Evolutionary conservation across 1,284 basidiomycete species (phyloP), one percentile per base, ranked within the genome.

Genomic region (Boletellus deceptivus): DNA sequence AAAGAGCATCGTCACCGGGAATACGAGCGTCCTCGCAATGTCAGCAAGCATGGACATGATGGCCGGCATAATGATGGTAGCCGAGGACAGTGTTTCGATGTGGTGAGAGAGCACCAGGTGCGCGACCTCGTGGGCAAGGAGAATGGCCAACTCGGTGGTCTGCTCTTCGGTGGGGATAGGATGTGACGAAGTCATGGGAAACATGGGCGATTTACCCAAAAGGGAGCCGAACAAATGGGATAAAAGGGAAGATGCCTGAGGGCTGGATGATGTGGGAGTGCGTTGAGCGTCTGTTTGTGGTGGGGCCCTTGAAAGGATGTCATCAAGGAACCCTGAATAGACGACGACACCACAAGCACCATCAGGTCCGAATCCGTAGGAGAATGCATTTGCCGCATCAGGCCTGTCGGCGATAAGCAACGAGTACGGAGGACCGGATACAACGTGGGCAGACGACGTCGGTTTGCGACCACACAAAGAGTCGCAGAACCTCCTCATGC

Each of bases 271-370:
- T 18, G 6, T 31, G 6, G 43, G 45, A 14, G 25, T 35, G 22
- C 11, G 41, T n/a, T 49, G 41, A 18, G 57, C 41, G 18, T 61
- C 60, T 14, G 64, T 55, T 14, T 66, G 58, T n/a, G 65, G 61
- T 6, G 70, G 46, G 16, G 57, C 65, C 52, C 76, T 77, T 39
- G 78, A 67, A 39, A 94, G 73, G 40, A 94, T 84, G 42, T 91
- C 83, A 62, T 94, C 88, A 42, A 95, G 65, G 69, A 94, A 89
- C 8, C 92, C 93, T 6, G 89, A 90, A 66, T 91, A 94, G 3
- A 96, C 83, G 45, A 96, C 93, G 50, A 96, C 81, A 2, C 93
- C 93, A 47, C 91, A 91, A 0, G 87, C 91, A 24, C 92, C 91
- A 60, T 91, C 82, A 2, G 89, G 88, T 13, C 93, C 93, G 59